Percentiles rank a stretch among this genome's conserved stretches.
Evolutionary conservation across 2,329 filamentous ascomycete genomes (phyloP).

Genomic region (Penicillium expansum): DNA sequence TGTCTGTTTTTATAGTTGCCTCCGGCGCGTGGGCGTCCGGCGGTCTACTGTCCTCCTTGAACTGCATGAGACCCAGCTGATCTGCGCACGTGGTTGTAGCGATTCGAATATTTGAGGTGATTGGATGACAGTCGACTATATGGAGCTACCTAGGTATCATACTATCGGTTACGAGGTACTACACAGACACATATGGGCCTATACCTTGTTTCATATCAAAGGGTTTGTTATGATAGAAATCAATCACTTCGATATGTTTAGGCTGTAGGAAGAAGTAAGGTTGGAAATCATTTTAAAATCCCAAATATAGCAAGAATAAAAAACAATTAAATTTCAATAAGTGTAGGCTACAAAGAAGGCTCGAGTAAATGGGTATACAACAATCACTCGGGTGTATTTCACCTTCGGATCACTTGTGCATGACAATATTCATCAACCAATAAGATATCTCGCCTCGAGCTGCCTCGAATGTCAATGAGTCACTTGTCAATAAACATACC

Average conservation of each 20-base stretch:
- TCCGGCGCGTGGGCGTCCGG: neutral
- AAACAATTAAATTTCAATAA: no score
- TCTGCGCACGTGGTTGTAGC: neutral
- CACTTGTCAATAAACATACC: neutral
- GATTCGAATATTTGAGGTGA: neutral
- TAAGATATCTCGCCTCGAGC: neutral
- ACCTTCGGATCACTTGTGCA: neutral
- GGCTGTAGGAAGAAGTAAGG: neutral
- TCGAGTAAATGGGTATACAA: neutral
- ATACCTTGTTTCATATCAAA: neutral
- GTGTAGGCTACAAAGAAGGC: neutral
- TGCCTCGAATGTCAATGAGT: neutral
- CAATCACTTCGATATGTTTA: neutral
- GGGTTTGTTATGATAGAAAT: neutral
- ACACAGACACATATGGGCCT: neutral
- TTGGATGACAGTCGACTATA: neutral
- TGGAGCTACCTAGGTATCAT: neutral
- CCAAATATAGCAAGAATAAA: no score
- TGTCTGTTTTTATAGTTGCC: neutral
- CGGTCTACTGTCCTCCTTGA: neutral
- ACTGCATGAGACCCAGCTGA: neutral
- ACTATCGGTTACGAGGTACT: neutral
- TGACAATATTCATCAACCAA: neutral
- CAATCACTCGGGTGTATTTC: neutral
- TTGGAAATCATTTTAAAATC: neutral